Evolutionary conservation across 169 alveolate species (phyloP), one percentile per base, ranked within the genome.

Genomic region (Cryptosporidium meleagridis): DNA sequence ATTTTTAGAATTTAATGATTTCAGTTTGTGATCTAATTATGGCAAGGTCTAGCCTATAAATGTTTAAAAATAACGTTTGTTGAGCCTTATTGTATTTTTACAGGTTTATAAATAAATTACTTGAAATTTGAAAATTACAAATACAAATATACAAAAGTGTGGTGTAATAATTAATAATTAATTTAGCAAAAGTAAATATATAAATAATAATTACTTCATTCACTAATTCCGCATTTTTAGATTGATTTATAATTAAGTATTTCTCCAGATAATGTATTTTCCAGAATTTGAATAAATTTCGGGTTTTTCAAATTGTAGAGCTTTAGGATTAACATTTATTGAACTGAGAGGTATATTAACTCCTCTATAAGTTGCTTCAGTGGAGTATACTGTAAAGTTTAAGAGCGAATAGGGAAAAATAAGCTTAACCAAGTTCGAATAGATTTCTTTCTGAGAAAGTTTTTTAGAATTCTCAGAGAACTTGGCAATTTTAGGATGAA

Each of bases 191-290:
- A 48, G 3, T 12, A 14, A 48, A 48, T 14, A 48, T 48, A 16
- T 16, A 48, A 7, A 14, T 48, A 44, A 12, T 9, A 10, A 48
- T 48, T 48, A 48, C 3, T 14, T 48, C 4, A 8, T 16, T 48
- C 0, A 48, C 10, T 48, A 48, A 48, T 48, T 3, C 35, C 35
- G 35, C 2, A 0, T 14, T 48, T 48, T 48, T 14, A 14, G 1
- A 48, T 14, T 48, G 21, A 26, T 21, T 26, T 55, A 10, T 58
- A 55, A 12, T 58, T 31, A 75, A 3, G 71, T 33, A 35, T 75
- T 75, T 35, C 86, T 75, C 86, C 86, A 75, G 31, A 75, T 75
- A 75, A 75, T 75, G 23, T 75, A 75, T 55, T 75, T 75, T 21
- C 73, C 86, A 8, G 86, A 53, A 58, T 41, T 75, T 6, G 86